phyloP scores from a whole-genome alignment of 441 rosid species.

The Syzygium syzygioides region DNA sequence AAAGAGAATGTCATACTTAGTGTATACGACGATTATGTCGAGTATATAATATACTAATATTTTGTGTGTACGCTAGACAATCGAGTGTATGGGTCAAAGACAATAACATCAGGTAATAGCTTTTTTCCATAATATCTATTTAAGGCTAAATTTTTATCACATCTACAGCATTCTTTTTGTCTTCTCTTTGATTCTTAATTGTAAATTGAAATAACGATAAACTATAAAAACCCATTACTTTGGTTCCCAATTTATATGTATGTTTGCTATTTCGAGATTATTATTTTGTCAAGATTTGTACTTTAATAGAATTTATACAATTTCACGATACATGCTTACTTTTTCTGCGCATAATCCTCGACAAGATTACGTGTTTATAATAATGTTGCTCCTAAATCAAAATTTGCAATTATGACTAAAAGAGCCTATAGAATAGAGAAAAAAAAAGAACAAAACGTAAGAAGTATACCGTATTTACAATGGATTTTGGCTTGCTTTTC shows the following conservation, averaged over 20 bases:
- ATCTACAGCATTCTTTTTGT: background rate
- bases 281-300: background rate
- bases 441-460: background rate
- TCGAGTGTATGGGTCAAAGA: background rate
- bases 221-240: background rate
- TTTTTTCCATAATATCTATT: background rate
- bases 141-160: background rate
- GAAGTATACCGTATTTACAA: background rate
- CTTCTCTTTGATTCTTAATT: background rate
- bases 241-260: background rate
- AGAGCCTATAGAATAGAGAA: background rate
- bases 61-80: background rate
- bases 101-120: background rate
- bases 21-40: background rate
- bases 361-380: background rate
- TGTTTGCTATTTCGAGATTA: background rate
- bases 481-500: background rate
- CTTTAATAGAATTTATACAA: background rate
- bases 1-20: background rate
- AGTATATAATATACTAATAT: background rate
- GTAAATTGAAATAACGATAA: background rate
- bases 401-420: background rate
- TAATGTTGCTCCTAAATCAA: background rate
- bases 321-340: background rate
- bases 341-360: background rate